phyloP scores from a whole-genome alignment of 1,139 yeast genomes.

The Ashbya aceris region DNA sequence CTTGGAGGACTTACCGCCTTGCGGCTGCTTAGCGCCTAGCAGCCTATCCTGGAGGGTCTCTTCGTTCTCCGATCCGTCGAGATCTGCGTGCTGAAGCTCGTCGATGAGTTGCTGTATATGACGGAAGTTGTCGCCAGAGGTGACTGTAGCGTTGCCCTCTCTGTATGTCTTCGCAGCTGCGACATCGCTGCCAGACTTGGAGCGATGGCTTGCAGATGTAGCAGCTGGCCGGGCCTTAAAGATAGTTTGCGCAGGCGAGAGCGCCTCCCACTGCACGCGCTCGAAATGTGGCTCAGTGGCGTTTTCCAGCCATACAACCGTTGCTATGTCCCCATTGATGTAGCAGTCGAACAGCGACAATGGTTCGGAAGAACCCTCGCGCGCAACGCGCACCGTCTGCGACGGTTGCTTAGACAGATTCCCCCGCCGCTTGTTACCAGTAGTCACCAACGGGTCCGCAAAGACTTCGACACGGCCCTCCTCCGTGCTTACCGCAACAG shows the following conservation, averaged over 20 bases:
- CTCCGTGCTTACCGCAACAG: conserved; percentile 53
- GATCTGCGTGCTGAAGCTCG: conserved; percentile 36
- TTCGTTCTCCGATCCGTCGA: conserved; percentile 29
- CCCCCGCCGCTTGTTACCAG: conserved; percentile 32
- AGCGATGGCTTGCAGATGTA: conserved; percentile 27
- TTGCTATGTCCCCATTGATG: conserved; percentile 36
- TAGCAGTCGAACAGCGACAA: conserved; percentile 37
- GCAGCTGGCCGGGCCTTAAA: conserved; percentile 36
- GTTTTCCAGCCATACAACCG: conserved; percentile 64
- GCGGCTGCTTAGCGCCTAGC: conserved; percentile 14
- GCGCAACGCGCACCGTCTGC: conserved; percentile 36
- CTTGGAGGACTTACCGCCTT: conserved; percentile 15
- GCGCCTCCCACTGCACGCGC: conserved; percentile 44
- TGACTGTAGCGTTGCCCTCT: conserved; percentile 58
- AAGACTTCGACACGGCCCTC: conserved; percentile 63
- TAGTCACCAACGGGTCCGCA: conserved; percentile 38
- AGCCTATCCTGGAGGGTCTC: conserved; percentile 56
- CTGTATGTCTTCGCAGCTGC: conserved; percentile 63
- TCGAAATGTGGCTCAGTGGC: conserved; percentile 61
- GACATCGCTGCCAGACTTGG: conserved; percentile 51
- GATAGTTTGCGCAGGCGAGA: conserved; percentile 23
- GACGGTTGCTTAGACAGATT: conserved; percentile 43
- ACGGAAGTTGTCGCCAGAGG: conserved; percentile 55
- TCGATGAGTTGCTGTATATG: conserved; percentile 37
- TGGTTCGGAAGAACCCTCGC: conserved; percentile 38